Evolutionary conservation across 2,329 filamentous ascomycete species (phyloP), one percentile per base, ranked within the genome.

Genomic region (Trichoderma oligosporum): DNA sequence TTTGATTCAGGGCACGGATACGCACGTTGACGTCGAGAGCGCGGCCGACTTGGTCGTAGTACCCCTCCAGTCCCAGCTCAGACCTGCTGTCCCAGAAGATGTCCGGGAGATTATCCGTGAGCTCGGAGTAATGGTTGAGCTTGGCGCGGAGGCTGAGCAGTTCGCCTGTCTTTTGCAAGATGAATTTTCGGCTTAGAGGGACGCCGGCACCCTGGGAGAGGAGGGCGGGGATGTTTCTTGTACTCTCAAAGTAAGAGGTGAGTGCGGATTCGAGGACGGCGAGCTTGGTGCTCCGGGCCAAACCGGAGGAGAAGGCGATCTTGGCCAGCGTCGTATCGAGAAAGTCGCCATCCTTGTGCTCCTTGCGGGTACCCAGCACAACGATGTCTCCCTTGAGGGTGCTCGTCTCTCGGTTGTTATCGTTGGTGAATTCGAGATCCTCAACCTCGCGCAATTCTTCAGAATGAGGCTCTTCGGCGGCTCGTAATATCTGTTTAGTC

Each of bases 61-160:
- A 97, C 27, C 87, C 88, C 71, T 97, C 94, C 2, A 99, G 80
- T 0, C 91, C 89, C 2, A 97, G 83, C 71, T 97, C 92, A 65
- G 94, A 88, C 48, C 85, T 83, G 64, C 83, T 88, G 71, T 99
- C 94, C 94, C 94, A 99, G 75, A 99, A 97, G 44, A 97, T 84
- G 73, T 99, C 94, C 0, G 94, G 94, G 16, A 97, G 80, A 16
- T 89, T 91, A 74, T 99, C 94, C 0, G 94, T 97, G 31, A 99
- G 82, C 72, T 97, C 94, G 1, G 91, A 96, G 76, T 97, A 97
- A 65, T 97, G 87, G 69, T 99, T 99, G 47, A 99, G 80, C 67
- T 96, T 91, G 1, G 93, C 93, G 45, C 94, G 87, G 51, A 97
- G 84, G 66, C 86, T 88, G 16, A 97, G 82, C 6, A 99, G 80